These are phyloP conservation scores for Naematelia aurantialba DNA, from an alignment of 768 basidiomycete species.

Conservation along the genomic window DNA sequence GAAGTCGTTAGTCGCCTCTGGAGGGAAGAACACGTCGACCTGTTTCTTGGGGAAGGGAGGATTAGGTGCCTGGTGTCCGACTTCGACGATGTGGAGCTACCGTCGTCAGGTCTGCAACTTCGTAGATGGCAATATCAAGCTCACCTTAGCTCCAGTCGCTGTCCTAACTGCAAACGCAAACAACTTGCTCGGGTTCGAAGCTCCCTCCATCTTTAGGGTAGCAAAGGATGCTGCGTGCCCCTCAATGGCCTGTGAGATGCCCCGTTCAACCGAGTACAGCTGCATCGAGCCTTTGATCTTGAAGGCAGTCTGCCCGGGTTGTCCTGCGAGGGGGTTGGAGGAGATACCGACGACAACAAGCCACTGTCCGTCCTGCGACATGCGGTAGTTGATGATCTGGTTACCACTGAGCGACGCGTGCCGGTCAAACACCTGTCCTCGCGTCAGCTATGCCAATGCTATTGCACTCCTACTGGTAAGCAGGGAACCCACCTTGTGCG, in stretches of 20 bases:
- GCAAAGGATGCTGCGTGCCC: slow-evolving; percentile 97
- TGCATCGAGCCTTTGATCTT: slow-evolving; percentile 99
- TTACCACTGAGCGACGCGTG: slow-evolving; percentile 89
- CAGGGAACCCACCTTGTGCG: slow-evolving; percentile 42
- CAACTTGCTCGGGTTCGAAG: slow-evolving; percentile 77
- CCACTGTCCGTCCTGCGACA: slow-evolving; percentile 92
- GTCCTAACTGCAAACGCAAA: slow-evolving; percentile 95
- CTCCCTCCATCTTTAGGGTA: slow-evolving; percentile 83
- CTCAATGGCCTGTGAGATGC: slow-evolving; percentile 95
- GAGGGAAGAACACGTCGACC: slow-evolving; percentile 98
- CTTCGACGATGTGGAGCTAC: slow-evolving; percentile 96
- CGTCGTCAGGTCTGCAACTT: slow-evolving; percentile 10
- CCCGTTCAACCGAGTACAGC: slow-evolving; percentile 85
- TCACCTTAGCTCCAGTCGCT: slow-evolving; percentile 94
- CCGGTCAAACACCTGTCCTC: slow-evolving; percentile 77
- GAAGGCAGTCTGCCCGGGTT: slow-evolving; percentile 66
- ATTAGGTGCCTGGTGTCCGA: slow-evolving; percentile 89
- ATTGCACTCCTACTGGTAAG: neutral
- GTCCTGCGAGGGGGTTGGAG: slow-evolving; percentile 63
- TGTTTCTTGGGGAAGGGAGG: slow-evolving; percentile 94
- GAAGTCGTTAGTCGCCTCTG: slow-evolving; percentile 96
- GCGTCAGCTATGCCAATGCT: neutral
- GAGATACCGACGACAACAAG: slow-evolving; percentile 93
- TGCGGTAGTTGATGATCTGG: slow-evolving; percentile 98
- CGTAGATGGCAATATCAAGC: slow-evolving; percentile 27